These are phyloP conservation scores for Alternaria triticina DNA, from an alignment of 2,329 filamentous ascomycete species.

Conservation along the genomic window DNA sequence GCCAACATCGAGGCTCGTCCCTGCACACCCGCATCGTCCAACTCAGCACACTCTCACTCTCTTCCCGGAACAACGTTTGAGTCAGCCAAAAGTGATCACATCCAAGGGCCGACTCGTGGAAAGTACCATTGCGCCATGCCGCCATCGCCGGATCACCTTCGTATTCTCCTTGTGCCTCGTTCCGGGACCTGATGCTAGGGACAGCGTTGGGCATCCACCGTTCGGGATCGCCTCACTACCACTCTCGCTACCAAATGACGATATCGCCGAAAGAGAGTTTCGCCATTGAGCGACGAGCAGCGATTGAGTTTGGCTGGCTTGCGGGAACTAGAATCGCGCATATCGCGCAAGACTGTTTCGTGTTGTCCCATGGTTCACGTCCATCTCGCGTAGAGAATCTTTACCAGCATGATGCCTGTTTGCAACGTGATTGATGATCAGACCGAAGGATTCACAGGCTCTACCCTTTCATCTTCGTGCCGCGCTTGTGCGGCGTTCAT, in stretches of 20 bases:
- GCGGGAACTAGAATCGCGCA: constrained; percentile 14
- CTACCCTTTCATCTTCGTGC: constrained; percentile 5
- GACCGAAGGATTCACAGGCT: constrained; percentile 6
- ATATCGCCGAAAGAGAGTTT: constrained; percentile 4
- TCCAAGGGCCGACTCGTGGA: constrained; percentile 9
- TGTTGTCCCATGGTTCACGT: not conserved
- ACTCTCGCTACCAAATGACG: constrained; percentile 6
- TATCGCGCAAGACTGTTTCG: constrained; percentile 18
- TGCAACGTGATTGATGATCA: constrained; percentile 8
- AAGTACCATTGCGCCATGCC: constrained; percentile 8
- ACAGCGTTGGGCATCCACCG: not conserved
- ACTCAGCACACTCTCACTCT: constrained; percentile 2
- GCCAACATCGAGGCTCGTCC: constrained; percentile 2
- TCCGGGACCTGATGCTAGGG: not conserved
- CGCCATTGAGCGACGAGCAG: not conserved
- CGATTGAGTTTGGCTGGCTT: constrained; percentile 5
- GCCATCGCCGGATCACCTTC: constrained; percentile 2
- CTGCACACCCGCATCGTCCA: constrained; percentile 8
- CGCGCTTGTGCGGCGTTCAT: not conserved
- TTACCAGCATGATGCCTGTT: constrained; percentile 23
- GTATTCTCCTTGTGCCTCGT: not conserved
- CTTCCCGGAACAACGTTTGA: constrained; percentile 4
- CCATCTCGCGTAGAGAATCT: constrained; percentile 8
- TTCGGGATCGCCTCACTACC: constrained; percentile 7
- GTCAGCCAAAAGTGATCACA: constrained; percentile 1